Evolutionary conservation across 371 early-diverging fungal genomes (phyloP), one percentile per base, ranked within the genome.

Genomic region (Choanephora cucurbitarum): DNA sequence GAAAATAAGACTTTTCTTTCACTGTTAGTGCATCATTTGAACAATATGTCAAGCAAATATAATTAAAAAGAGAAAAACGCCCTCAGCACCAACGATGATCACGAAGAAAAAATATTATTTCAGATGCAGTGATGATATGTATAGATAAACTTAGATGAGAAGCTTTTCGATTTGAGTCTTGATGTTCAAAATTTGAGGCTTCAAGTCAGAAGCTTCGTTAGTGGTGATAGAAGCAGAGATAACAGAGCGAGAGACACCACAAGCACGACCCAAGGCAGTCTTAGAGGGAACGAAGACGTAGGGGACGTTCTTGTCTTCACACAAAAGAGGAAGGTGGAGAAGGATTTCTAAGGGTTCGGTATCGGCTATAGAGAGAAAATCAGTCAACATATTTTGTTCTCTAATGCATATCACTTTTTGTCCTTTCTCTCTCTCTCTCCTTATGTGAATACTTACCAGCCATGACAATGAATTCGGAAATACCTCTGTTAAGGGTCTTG

Each of bases 231-330:
- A 93, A 67, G 83, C 82, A 51, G 99, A 89, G 58, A 99, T 91
- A 34, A 98, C 99, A 44, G 96, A 81, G 51, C 98, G 91, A 41
- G 94, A 87, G 31, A 99, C 95, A 71, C 97, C 97, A 79, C 99
- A 99, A 45, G 99, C 99, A 75, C 99, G 94, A 62, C 99, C 99
- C 17, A 99, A 85, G 24, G 98, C 96, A 31, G 84, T 86, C 88
- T 96, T 95, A 72, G 96, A 96, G 50, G 94, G 92, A 48, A 99
- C 93, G 75, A 97, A 97, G 52, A 98, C 95, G 77, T 96, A 98
- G 40, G 97, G 96, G 52, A 98, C 97, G 85, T 97, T 96, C 92
- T 99, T 99, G 81, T 99, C 99, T 84, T 99, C 99, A 84, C 99
- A 99, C 59, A 99, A 82, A 17, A 98, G 87, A 43, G 99, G 98